phyloP scores from a whole-genome alignment of 768 basidiomycete genomes.

The Sporobolomyces phaffii region DNA sequence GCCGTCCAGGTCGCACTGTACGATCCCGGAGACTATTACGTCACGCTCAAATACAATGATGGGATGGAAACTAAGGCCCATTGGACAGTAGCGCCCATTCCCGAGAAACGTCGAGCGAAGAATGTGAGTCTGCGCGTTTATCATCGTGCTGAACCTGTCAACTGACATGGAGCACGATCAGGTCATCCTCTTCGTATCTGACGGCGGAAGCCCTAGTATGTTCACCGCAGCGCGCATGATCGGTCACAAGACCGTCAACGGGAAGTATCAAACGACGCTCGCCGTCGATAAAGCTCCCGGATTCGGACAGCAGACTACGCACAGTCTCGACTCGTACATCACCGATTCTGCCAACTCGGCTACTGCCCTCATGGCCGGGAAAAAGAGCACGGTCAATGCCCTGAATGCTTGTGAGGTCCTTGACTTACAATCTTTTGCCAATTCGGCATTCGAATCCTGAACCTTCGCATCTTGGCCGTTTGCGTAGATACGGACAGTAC shows the following conservation, averaged over 20 bases:
- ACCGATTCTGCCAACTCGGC: conserved; percentile 49
- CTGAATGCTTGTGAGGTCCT: conserved; percentile 44
- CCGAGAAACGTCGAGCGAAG: conserved; percentile 45
- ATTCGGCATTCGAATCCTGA: too few species aligned
- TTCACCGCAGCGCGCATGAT: conserved; percentile 48
- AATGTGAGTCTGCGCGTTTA: conserved; percentile 42
- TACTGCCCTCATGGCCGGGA: conserved; percentile 47
- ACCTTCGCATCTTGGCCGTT: too few species aligned
- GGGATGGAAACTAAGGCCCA: conserved; percentile 44
- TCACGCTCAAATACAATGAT: conserved; percentile 45
- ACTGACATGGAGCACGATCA: background rate
- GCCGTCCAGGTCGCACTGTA: conserved; percentile 20
- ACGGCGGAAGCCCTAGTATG: conserved; percentile 43
- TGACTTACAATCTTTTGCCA: too few species aligned
- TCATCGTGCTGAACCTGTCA: background rate
- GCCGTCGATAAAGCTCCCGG: conserved; percentile 41
- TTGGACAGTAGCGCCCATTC: conserved; percentile 45
- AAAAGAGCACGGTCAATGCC: conserved; percentile 47
- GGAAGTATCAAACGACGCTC: conserved; percentile 45
- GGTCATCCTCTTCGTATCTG: conserved; percentile 45
- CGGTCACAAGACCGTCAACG: conserved; percentile 49
- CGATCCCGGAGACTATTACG: conserved; percentile 46
- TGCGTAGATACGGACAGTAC: conserved; percentile 42
- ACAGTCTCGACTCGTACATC: conserved; percentile 25
- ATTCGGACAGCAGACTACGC: conserved; percentile 46